Evolutionary conservation across 768 basidiomycete genomes (phyloP), one percentile per base, ranked within the genome.

Genomic region (Lanmaoa pseudosensibilis): DNA sequence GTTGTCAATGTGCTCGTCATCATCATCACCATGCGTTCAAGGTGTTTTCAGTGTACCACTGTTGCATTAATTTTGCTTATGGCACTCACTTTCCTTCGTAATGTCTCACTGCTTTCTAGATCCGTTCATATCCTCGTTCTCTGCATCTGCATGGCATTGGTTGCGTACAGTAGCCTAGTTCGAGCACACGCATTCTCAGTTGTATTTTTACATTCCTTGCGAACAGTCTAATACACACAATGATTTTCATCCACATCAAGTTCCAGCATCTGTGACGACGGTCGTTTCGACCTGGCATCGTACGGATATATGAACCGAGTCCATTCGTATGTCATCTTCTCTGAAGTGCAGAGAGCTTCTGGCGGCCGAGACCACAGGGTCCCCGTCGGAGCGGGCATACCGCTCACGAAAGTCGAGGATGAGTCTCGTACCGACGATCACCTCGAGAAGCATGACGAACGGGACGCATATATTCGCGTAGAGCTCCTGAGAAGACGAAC

Each of bases 371-470:
- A 56, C 34, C 19, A 54, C 13, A 1, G 55, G 46, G 13, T 56
- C 65, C 5, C 32, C 19, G 12, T 65, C 63, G n/a, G 50, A 3
- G 16, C 52, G 60, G 23, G 61, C 36, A 30, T 62, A 71, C 16
- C 71, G 71, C 51, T 67, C 69, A 2, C 69, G 71, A 46, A 73
- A 71, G 32, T 66, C 60, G 49, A 71, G 66, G 36, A 71, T 69
- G 36, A 71, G 67, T 32, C 69, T 57, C 21, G 69, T 71, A 1
- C 70, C 71, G 13, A 71, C 56, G 33, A 73, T 34, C 21, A 65
- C 59, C 38, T 73, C 71, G 19, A 69, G 58, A 12, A 71, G 48
- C 70, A 71, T 71, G 40, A 71, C 68, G 36, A 71, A 60, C 2
- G 70, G 69, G 21, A 68, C 50, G 32, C 67, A 71, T 47, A 73